Evolutionary conservation across 257 asterid species (phyloP).

Genomic region (Penstemon newberryi): DNA sequence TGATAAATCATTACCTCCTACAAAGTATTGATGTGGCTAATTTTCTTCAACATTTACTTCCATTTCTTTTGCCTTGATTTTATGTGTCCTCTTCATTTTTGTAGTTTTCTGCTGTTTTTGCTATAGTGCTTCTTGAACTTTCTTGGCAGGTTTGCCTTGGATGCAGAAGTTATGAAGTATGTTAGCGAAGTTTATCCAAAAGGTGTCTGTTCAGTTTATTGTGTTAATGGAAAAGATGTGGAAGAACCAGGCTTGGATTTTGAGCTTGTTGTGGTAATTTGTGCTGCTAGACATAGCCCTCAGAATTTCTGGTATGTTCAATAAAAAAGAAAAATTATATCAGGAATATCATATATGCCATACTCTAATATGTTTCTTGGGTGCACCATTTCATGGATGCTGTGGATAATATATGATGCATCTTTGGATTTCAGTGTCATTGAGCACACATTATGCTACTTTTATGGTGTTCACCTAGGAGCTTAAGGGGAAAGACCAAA

Average conservation of each 20-base stretch:
- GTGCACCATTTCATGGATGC: conserved; percentile 23
- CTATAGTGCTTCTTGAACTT: conserved; percentile 25
- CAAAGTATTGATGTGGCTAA: not conserved
- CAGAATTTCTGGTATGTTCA: conserved; percentile 83
- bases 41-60: not conserved
- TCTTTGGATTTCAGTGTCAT: conserved; percentile 9
- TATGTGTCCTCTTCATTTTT: not conserved
- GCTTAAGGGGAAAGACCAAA: conserved; percentile 5
- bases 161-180: conserved; percentile 80
- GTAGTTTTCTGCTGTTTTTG: conserved; percentile 25
- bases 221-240: conserved; percentile 74
- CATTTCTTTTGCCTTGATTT: not conserved
- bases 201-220: conserved; percentile 86
- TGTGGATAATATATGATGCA: conserved; percentile 20
- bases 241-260: conserved; percentile 84
- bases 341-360: conserved; percentile 10
- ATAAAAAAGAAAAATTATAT: not conserved
- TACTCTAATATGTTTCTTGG: conserved; percentile 7
- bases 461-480: conserved; percentile 9
- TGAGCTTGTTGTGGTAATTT: conserved; percentile 90
- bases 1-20: conserved; percentile 10
- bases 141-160: conserved; percentile 69
- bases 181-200: conserved; percentile 86
- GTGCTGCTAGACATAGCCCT: conserved; percentile 91
- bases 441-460: not conserved